Conservation (phyloP, 345 rosid species). For the Turritis glabra region DNA sequence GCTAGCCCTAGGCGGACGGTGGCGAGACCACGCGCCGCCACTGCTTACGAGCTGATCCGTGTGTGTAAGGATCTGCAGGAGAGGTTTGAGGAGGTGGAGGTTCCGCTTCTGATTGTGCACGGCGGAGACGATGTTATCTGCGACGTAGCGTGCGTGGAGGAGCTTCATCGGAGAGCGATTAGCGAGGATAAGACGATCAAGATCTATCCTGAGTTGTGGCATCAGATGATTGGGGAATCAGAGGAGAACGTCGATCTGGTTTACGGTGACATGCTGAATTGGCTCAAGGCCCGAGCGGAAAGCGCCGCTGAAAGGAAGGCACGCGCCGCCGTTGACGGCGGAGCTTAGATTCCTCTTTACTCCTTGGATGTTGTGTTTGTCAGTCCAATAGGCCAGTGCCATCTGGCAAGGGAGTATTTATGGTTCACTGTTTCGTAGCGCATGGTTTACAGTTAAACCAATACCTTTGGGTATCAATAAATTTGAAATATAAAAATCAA, state of each 20-base stretch:
- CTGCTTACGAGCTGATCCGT: conserved; percentile 76
- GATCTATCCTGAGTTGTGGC: conserved; percentile 80
- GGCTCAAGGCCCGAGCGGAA: conserved; percentile 33
- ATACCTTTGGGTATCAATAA: conserved; percentile 4
- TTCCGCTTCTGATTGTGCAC: conserved; percentile 76
- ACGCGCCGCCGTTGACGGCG: conserved; percentile 31
- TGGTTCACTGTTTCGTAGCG: conserved; percentile 15
- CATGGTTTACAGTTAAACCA: conserved; percentile 26
- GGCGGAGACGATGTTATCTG: conserved; percentile 80
- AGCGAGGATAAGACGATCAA: conserved; percentile 65
- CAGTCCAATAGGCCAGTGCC: conserved; percentile 5
- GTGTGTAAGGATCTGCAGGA: conserved; percentile 73
- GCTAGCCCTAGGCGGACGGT: conserved; percentile 67
- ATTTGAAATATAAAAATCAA: not conserved
- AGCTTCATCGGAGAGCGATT: conserved; percentile 62
- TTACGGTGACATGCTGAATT: conserved; percentile 28
- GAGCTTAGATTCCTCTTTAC: conserved; percentile 10
- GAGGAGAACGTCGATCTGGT: conserved; percentile 35
- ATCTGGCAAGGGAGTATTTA: conserved; percentile 19
- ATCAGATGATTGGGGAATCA: conserved; percentile 56
- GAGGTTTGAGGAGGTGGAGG: conserved; percentile 79
- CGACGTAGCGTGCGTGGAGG: conserved; percentile 72
- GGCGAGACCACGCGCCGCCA: conserved; percentile 83
- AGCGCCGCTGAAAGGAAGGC: conserved; percentile 18
- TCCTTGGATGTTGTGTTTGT: conserved; percentile 1